Base-by-base conservation (phyloP, 805 yeast species). In the Starmerella riodocensis region DNA sequence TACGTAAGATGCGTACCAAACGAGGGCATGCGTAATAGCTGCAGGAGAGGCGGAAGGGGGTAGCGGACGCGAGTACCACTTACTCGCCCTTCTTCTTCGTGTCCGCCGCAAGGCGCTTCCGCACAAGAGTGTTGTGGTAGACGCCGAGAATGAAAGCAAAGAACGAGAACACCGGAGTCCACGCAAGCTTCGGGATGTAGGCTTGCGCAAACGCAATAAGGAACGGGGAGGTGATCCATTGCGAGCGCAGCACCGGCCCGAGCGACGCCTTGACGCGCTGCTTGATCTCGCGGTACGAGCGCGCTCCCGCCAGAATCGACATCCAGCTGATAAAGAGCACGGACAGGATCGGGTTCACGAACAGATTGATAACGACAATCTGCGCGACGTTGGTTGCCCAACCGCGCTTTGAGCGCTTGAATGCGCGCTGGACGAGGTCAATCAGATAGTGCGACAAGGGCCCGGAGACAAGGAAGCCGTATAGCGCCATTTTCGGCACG, bases 101-200 rank as follows among this genome's bases (percentile, higher is more conserved):
- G 29, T 20, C 34, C 20, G 29, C 35, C 13, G 41, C 42, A 13
- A 46, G 34, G 20, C 51, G 50, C 34, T 44, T 47, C 54, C 63
- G 62, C 43, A 61, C 59, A 18, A 49, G 41, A 25, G 53, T 48
- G 45, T 62, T 62, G 53, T 62, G 62, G 48, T 59, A 62, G 25
- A 63, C 60, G 37, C 59, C 54, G 23, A 62, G 48, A 31, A 62
- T 33, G 50, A 62, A 62, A 23, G 61, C 58, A 33, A 61, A 52
- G 39, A 62, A 42, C 24, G 60, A 51, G 50, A 62, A 62, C 51
- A 57, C 54, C 6, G 66, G 66, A 20, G 61, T 62, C 66, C 66
- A 62, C 16, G 62, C 58, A 18, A 51, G 43, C 45, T 57, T 57
- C 24, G 65, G 65, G 27, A 62, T 46, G 39, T 56, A 57, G 24